Percentiles rank a stretch among this genome's conserved stretches.
phyloP scores from a whole-genome alignment of 2,329 filamentous ascomycete genomes.

The Aspergillus fumigatiaffinis region DNA sequence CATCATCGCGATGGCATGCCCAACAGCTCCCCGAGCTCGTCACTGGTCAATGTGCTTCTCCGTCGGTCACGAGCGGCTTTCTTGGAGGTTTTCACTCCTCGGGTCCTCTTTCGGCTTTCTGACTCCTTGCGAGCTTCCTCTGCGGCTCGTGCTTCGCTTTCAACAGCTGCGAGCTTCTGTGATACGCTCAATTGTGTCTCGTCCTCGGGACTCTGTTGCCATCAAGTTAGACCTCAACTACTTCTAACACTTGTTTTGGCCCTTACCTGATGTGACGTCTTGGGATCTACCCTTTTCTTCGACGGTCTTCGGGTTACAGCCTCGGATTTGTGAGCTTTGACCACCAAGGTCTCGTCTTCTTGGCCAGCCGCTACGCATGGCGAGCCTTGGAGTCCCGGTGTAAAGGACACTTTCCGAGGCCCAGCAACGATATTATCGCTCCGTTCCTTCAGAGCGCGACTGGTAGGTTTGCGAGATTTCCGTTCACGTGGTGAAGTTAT shows the following conservation, averaged over 20 bases:
- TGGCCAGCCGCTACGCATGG: constrained; percentile 22
- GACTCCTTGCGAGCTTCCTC: constrained; percentile 30
- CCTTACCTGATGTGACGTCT: constrained; percentile 28
- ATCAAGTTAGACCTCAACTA: background rate
- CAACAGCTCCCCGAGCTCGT: constrained; percentile 42
- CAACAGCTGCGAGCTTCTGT: constrained; percentile 42
- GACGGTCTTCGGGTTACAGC: constrained; percentile 27
- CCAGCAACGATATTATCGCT: constrained; percentile 33
- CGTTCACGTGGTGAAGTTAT: constrained; percentile 6
- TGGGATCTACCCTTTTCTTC: constrained; percentile 24
- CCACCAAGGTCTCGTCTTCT: constrained; percentile 31
- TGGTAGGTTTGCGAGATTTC: constrained; percentile 14
- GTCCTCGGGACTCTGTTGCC: constrained; percentile 11
- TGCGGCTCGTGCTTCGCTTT: constrained; percentile 41
- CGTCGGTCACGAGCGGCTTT: constrained; percentile 30
- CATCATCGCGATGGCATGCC: constrained; percentile 19
- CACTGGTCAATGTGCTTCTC: constrained; percentile 43
- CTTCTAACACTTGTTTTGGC: background rate
- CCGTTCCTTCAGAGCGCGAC: constrained; percentile 33
- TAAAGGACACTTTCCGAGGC: constrained; percentile 38
- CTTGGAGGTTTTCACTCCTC: constrained; percentile 23
- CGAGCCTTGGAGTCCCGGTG: constrained; percentile 27
- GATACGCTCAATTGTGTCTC: constrained; percentile 32
- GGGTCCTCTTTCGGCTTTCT: constrained; percentile 35
- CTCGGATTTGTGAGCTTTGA: constrained; percentile 31